Conservation (phyloP, 768 basidiomycete species). For the Holtermannia corniformis region DNA sequence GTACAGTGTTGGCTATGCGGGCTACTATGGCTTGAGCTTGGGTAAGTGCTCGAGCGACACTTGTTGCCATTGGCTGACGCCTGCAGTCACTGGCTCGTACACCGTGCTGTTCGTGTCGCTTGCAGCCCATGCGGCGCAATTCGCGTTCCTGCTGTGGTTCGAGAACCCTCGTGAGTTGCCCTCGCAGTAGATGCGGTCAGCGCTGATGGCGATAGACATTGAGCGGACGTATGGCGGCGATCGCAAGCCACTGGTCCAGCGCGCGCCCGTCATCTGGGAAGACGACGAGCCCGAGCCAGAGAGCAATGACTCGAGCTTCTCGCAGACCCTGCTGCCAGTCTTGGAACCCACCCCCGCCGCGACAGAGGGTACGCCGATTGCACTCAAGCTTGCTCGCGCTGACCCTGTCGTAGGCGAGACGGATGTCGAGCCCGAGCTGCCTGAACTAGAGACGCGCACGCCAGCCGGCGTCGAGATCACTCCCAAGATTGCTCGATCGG, state of each 20-base stretch:
- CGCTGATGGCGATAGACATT: constrained; percentile 55
- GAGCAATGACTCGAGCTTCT: not conserved
- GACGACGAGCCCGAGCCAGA: constrained; percentile 1
- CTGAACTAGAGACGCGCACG: constrained; percentile 18
- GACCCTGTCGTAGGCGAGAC: constrained; percentile 25
- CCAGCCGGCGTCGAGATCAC: not conserved
- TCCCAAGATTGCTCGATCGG: constrained; percentile 16
- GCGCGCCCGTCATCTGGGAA: constrained; percentile 50
- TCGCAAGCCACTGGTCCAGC: constrained; percentile 76
- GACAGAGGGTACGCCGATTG: constrained; percentile 35
- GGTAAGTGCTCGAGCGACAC: constrained; percentile 17
- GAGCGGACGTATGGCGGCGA: constrained; percentile 81
- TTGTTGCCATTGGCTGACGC: not conserved
- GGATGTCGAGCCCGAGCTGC: constrained; percentile 29
- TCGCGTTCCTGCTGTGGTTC: constrained; percentile 88
- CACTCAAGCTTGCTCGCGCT: not conserved
- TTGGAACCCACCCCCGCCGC: constrained; percentile 25
- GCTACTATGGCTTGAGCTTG: constrained; percentile 91
- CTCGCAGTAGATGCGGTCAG: not conserved
- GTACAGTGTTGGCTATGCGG: constrained; percentile 67
- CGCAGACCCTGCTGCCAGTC: constrained; percentile 3
- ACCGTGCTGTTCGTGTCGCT: constrained; percentile 80
- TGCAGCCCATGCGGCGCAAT: constrained; percentile 90
- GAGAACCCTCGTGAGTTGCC: constrained; percentile 85
- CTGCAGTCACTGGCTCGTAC: constrained; percentile 37